Base-by-base conservation (phyloP, 108 stramenopile species). In the Skeletonema marinoi region DNA sequence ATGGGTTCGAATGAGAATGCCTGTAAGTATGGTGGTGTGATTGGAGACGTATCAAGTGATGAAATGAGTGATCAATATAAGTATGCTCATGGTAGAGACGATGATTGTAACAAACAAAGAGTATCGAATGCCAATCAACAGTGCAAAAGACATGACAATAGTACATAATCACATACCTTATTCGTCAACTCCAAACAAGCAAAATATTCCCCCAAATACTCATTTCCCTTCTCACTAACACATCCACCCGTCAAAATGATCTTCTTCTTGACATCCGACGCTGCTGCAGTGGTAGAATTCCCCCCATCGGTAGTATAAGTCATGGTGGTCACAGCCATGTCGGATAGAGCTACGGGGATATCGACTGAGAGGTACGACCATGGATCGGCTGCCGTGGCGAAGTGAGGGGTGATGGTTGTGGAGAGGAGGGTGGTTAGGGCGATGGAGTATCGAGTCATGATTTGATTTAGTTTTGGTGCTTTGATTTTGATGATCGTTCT, bases 161-260 rank as follows among this genome's bases (percentile, higher is more conserved):
- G n/a, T 19, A 36, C 21, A 4, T 21, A 21, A 51, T 14, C 6
- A 51, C 17, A 5, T 33, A 70, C 70, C 70, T 60, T 70, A 41
- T 56, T 30, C 0, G 68, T 35, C 21, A 80, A n/a, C 13, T 32
- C 39, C 32, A 21, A 14, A 68, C 80, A 80, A 4, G 61, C 68
- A 58, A 74, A 80, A 39, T 64, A 64, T 32, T 68, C 56, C 31
- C 38, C 71, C 36, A 42, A 32, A 42, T 32, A 76, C 21, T 76
- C 61, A 64, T 83, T 86, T 2, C 82, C 82, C 4, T 42, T 14
- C 36, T 74, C 39, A 25, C 51, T 35, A 60, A 78, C 87, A 46
- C 90, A 91, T 8, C 90, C 90, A 61, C 90, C 90, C 16, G 80
- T 80, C 41, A 79, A 7, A 12, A 79, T 46, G 32, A 80, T 80